A percentile compares a stretch with the other conserved stretches of the same genome.
These are phyloP conservation scores for Chaetomidium leptoderma DNA, from an alignment of 495 filamentous ascomycete genomes.

Conservation along the genomic window DNA sequence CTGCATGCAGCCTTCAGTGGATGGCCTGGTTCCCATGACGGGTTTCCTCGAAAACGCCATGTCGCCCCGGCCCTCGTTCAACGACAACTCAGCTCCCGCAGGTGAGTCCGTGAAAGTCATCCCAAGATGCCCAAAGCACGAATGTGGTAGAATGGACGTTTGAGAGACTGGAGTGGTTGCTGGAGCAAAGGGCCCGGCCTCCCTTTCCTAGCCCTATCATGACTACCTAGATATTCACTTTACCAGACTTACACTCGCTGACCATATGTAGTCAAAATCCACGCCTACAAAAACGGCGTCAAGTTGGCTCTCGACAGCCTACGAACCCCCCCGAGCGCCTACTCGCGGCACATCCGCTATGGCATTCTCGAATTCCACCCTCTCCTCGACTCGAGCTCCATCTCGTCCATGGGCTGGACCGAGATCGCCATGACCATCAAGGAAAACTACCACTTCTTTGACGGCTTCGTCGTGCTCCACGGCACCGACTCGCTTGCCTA, in stretches of 20 bases:
- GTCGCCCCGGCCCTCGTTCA: constrained; percentile 80
- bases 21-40: constrained; percentile 64
- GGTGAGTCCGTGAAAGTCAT: constrained; percentile 18
- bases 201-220: too few species aligned
- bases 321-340: constrained; percentile 75
- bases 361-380: constrained; percentile 81
- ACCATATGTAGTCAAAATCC: constrained; percentile 30
- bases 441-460: constrained; percentile 84
- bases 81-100: constrained; percentile 61
- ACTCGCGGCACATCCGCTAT: constrained; percentile 79
- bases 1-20: constrained; percentile 74
- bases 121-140: not conserved
- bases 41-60: constrained; percentile 83
- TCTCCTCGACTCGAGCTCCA: constrained; percentile 87
- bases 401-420: constrained; percentile 85
- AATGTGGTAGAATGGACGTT: not conserved
- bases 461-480: constrained; percentile 94
- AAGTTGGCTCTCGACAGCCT: constrained; percentile 50
- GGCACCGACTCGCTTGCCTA: constrained; percentile 93
- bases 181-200: too few species aligned
- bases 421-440: constrained; percentile 68
- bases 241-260: constrained; percentile 11
- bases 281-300: constrained; percentile 40
- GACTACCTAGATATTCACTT: too few species aligned
- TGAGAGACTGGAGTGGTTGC: too few species aligned